Percentiles rank a stretch among this genome's conserved stretches.
Evolutionary conservation across 106 monocot species (phyloP).

Genomic region (Amphibolis antarctica): DNA sequence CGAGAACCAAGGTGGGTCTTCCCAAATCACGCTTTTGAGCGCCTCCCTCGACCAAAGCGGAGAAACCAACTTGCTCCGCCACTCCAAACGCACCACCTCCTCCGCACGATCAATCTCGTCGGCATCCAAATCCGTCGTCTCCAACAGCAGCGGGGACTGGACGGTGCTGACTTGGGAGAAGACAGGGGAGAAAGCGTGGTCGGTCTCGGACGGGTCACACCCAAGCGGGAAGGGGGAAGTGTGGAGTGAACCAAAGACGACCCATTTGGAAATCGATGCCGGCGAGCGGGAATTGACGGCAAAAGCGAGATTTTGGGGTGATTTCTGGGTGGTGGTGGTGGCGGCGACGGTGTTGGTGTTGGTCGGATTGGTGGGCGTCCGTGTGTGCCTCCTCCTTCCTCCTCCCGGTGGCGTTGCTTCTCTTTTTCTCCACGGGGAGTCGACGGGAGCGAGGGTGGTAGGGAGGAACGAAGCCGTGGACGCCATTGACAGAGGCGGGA

Average conservation of each 20-base stretch:
- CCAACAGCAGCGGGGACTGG: conserved; percentile 21
- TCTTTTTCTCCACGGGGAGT: conserved; percentile 8
- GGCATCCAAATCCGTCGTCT: conserved; percentile 9
- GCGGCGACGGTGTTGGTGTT: too few relatives aligned
- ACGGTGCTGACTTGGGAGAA: conserved; percentile 31
- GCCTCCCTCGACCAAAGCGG: conserved; percentile 9
- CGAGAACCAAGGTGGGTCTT: conserved; percentile 35
- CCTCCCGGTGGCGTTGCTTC: background rate
- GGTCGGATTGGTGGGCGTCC: too few relatives aligned
- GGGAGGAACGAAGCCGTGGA: conserved; percentile 25
- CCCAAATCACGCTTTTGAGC: conserved; percentile 19
- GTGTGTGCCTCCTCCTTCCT: background rate
- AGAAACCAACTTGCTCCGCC: conserved; percentile 1
- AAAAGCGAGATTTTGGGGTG: background rate
- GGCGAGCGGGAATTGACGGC: conserved; percentile 3
- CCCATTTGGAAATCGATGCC: conserved; percentile 11
- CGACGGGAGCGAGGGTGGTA: conserved; percentile 9
- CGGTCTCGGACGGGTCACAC: conserved; percentile 27
- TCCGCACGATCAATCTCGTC: background rate
- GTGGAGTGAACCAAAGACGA: conserved; percentile 16
- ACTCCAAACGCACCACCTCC: conserved; percentile 5
- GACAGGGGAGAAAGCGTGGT: conserved; percentile 16
- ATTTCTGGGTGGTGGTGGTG: background rate
- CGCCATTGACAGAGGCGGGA: conserved; percentile 22
- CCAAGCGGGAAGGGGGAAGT: conserved; percentile 35